Conservation (phyloP, 108 stramenopile genomes). For the Licmophora abbreviata region DNA sequence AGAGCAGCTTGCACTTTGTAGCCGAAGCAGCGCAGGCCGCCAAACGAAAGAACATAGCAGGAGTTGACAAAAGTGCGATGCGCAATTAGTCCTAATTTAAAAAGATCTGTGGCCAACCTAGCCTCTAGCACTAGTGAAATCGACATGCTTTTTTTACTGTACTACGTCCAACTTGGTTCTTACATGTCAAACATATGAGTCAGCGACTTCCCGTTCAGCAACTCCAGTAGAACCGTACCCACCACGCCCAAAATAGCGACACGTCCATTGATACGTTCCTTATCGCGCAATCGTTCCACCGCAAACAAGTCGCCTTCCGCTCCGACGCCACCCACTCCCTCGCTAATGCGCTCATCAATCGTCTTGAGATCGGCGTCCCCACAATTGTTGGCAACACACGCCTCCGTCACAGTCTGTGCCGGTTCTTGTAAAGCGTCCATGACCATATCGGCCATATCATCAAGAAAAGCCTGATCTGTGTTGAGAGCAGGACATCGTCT, state of each 20-base stretch:
- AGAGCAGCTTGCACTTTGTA: too few relatives aligned
- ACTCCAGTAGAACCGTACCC: conserved; percentile 33
- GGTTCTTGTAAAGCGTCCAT: conserved; percentile 75
- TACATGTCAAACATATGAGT: conserved; percentile 11
- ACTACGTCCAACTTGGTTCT: not conserved
- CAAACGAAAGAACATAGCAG: too few relatives aligned
- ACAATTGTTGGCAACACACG: conserved; percentile 83
- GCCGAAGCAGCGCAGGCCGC: too few relatives aligned
- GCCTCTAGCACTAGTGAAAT: too few relatives aligned
- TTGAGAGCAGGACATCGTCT: conserved; percentile 92
- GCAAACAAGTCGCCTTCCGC: conserved; percentile 36
- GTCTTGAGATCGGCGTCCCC: conserved; percentile 54
- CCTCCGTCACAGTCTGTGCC: conserved; percentile 71
- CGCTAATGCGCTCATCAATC: conserved; percentile 41
- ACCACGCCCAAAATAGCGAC: conserved; percentile 53
- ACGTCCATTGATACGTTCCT: conserved; percentile 46
- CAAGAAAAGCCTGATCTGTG: conserved; percentile 85
- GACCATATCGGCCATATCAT: conserved; percentile 96
- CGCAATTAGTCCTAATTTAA: too few relatives aligned
- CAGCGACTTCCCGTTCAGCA: conserved; percentile 12
- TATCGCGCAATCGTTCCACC: conserved; percentile 9
- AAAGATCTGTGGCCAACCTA: too few relatives aligned
- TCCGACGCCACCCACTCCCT: conserved; percentile 72
- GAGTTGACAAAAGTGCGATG: too few relatives aligned
- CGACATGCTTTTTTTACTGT: conserved; percentile 7